Evolutionary conservation across 305 asterid genomes (phyloP).

Genomic region (Solanum hybrid): DNA sequence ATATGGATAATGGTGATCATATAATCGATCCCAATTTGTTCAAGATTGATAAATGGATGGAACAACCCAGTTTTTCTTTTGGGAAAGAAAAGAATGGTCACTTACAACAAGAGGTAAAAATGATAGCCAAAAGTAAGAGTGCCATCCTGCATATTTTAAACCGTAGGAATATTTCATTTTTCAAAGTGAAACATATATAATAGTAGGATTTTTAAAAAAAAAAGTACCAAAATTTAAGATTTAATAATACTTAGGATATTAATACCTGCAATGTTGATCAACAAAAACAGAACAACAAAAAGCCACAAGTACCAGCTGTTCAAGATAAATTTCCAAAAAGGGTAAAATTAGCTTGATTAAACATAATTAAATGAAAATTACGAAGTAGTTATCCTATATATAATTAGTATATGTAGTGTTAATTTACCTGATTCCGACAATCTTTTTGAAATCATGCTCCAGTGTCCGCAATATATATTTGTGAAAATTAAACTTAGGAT

Average conservation of each 20-base stretch:
- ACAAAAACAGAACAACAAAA: conserved; percentile 69
- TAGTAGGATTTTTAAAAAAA: too few relatives aligned
- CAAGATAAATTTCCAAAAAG: conserved; percentile 7
- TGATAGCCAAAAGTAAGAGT: conserved; percentile 81
- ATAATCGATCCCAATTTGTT: background rate
- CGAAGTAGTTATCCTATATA: background rate
- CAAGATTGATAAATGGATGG: background rate
- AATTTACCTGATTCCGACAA: conserved; percentile 69
- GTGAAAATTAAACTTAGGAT: conserved; percentile 52
- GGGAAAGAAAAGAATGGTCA: background rate
- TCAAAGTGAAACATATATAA: background rate
- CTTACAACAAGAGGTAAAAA: conserved; percentile 75
- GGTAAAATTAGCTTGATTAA: background rate
- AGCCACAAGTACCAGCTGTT: conserved; percentile 87
- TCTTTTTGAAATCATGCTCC: conserved; percentile 69
- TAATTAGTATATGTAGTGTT: background rate
- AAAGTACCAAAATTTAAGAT: background rate
- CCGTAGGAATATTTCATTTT: background rate
- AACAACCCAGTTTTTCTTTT: background rate
- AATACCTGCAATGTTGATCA: conserved; percentile 69
- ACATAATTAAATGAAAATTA: background rate
- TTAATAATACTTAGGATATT: background rate
- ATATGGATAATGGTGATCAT: background rate
- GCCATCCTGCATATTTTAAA: conserved; percentile 68
- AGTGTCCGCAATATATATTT: conserved; percentile 62